Percentiles rank a stretch among this genome's conserved stretches.
These are phyloP conservation scores for Bathelium albidoporum DNA, from an alignment of 495 filamentous ascomycete genomes.

Conservation along the genomic window DNA sequence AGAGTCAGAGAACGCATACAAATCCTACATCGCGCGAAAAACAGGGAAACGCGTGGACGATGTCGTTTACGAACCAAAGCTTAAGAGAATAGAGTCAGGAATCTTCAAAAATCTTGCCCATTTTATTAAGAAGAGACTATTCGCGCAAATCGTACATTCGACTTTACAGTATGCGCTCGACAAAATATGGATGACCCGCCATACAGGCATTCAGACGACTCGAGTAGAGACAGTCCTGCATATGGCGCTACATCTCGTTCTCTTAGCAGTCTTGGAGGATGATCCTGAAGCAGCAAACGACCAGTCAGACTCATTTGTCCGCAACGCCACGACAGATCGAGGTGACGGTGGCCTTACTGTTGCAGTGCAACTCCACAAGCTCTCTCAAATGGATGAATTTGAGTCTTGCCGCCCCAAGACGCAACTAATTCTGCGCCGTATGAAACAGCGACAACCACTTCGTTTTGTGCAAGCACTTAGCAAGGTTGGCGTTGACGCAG, in stretches of 20 bases:
- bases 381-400: slow-evolving; percentile 63
- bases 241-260: slow-evolving; percentile 74
- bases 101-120: slow-evolving; percentile 61
- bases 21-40: slow-evolving; percentile 75
- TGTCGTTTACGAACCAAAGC: slow-evolving; percentile 85
- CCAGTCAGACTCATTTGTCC: slow-evolving; percentile 1
- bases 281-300: slow-evolving; percentile 40
- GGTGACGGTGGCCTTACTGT: slow-evolving; percentile 37
- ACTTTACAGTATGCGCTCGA: slow-evolving; percentile 59
- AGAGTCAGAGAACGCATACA: slow-evolving; percentile 83
- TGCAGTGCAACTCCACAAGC: slow-evolving; percentile 60
- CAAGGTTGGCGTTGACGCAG: slow-evolving; percentile 41
- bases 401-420: slow-evolving; percentile 78
- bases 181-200: neutral
- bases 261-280: slow-evolving; percentile 79
- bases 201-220: slow-evolving; percentile 60
- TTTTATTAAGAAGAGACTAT: slow-evolving; percentile 75
- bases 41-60: slow-evolving; percentile 71
- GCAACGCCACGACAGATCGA: neutral
- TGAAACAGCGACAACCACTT: slow-evolving; percentile 68
- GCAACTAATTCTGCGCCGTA: slow-evolving; percentile 68
- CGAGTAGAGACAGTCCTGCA: slow-evolving; percentile 86
- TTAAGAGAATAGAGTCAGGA: slow-evolving; percentile 66
- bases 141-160: slow-evolving; percentile 84
- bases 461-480: slow-evolving; percentile 55